phyloP scores from a whole-genome alignment of 352 stramenopile species.

The Globisporangium barbulae region DNA sequence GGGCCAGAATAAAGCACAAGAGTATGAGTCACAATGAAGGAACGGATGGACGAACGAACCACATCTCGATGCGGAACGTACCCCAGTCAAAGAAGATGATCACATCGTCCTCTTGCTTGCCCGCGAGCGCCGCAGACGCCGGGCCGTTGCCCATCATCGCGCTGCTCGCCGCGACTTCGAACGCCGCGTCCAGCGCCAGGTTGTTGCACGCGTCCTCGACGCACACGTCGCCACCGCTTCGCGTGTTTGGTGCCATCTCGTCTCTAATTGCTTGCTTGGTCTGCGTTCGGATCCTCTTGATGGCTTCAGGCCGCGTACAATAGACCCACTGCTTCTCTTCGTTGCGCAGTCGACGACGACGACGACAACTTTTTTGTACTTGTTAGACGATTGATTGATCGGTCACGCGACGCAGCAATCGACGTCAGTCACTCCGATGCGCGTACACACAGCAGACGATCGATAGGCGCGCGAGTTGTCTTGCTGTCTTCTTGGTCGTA shows the following conservation, averaged over 20 bases:
- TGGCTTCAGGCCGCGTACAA: constrained; percentile 7
- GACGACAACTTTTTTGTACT: constrained; percentile 8
- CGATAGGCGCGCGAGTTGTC: background rate
- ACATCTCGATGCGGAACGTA: constrained; percentile 25
- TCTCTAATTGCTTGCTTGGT: background rate
- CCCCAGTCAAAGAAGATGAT: constrained; percentile 88
- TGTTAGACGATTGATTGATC: background rate
- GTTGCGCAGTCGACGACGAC: background rate
- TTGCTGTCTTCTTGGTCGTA: constrained; percentile 1
- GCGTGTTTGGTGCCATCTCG: constrained; percentile 61
- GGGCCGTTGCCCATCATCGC: constrained; percentile 22
- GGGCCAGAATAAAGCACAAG: background rate
- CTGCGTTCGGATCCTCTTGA: background rate
- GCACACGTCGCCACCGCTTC: constrained; percentile 45
- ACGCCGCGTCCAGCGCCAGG: constrained; percentile 45
- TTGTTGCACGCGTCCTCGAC: constrained; percentile 56
- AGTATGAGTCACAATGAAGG: constrained; percentile 2
- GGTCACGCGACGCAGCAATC: background rate
- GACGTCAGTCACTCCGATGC: background rate
- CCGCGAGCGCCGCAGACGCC: constrained; percentile 16
- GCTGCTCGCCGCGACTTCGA: constrained; percentile 36
- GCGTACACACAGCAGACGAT: background rate
- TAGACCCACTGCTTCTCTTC: background rate
- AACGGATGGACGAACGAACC: background rate
- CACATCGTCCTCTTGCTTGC: constrained; percentile 49